phyloP scores from a whole-genome alignment of 2,329 filamentous ascomycete genomes.

The Penicillium occitanis region DNA sequence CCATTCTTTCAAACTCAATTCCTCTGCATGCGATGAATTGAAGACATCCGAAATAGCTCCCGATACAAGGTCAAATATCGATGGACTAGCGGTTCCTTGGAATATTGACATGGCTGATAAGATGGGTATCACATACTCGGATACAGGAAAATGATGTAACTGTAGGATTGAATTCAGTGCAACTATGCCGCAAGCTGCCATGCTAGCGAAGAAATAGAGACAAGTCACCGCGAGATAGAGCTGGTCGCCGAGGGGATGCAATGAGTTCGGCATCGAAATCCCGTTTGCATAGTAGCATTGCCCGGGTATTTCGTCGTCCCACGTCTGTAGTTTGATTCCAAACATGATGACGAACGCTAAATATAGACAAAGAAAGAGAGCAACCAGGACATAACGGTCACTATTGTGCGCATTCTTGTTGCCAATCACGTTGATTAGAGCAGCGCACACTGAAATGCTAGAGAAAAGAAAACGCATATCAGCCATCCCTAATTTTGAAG shows the following conservation, averaged over 20 bases:
- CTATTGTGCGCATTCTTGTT: not conserved
- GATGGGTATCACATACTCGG: no score
- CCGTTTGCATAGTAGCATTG: not conserved
- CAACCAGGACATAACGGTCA: not conserved
- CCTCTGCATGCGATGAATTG: not conserved
- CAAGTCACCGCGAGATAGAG: conserved; percentile 7
- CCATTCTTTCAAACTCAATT: not conserved
- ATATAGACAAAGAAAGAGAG: not conserved
- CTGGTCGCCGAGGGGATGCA: not conserved
- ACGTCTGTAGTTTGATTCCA: not conserved
- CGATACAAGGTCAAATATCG: not conserved
- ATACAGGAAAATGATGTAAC: no score
- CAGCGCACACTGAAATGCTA: conserved; percentile 10
- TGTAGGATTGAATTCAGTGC: not conserved
- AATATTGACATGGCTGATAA: no score
- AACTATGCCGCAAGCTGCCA: not conserved
- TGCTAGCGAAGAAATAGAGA: conserved; percentile 2
- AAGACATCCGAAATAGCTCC: not conserved
- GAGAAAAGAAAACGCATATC: not conserved
- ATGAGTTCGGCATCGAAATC: not conserved
- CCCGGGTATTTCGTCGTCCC: not conserved
- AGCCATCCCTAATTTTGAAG: not conserved
- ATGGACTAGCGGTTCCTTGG: no score
- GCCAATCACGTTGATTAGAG: conserved; percentile 2
- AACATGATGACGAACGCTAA: conserved; percentile 6